A percentile compares a stretch with the other conserved stretches of the same genome.
Conservation (phyloP, 2,329 filamentous ascomycete species). For the Aspergillus proliferans region DNA sequence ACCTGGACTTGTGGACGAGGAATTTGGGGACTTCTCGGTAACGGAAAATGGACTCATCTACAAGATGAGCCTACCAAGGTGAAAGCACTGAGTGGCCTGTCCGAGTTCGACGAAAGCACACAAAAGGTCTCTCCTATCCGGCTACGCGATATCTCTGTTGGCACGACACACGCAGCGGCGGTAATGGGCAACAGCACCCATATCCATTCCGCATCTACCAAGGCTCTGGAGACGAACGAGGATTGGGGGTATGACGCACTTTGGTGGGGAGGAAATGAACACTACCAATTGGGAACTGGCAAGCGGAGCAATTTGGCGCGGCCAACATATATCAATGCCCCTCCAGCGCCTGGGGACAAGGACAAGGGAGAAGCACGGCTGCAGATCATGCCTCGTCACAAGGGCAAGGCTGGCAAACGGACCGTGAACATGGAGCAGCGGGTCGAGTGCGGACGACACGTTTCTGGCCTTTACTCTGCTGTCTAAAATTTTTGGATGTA, state of each 20-base stretch:
- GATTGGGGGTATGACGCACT: slow-evolving; percentile 86
- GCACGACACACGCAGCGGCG: slow-evolving; percentile 73
- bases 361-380: slow-evolving; percentile 64
- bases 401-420: slow-evolving; percentile 61
- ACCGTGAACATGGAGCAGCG: slow-evolving; percentile 75
- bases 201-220: slow-evolving; percentile 48
- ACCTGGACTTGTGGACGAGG: slow-evolving; percentile 84
- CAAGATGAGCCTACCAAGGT: slow-evolving; percentile 73
- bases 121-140: slow-evolving; percentile 70
- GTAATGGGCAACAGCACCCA: slow-evolving; percentile 76
- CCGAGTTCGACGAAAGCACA: slow-evolving; percentile 74
- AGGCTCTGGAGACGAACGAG: slow-evolving; percentile 59
- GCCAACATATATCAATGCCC: slow-evolving; percentile 74
- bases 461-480: slow-evolving; percentile 76
- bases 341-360: slow-evolving; percentile 57
- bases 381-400: slow-evolving; percentile 71
- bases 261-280: slow-evolving; percentile 93
- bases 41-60: slow-evolving; percentile 81
- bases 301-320: slow-evolving; percentile 72
- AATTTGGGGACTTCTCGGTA: slow-evolving; percentile 76
- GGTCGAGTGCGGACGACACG: slow-evolving; percentile 76
- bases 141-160: slow-evolving; percentile 65
- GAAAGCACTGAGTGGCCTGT: slow-evolving; percentile 73
- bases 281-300: slow-evolving; percentile 86
- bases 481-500: slow-evolving; percentile 29